A percentile compares a stretch with the other conserved stretches of the same genome.
Evolutionary conservation across 2,329 filamentous ascomycete species (phyloP).

Genomic region (Beauveria rudraprayagi): DNA sequence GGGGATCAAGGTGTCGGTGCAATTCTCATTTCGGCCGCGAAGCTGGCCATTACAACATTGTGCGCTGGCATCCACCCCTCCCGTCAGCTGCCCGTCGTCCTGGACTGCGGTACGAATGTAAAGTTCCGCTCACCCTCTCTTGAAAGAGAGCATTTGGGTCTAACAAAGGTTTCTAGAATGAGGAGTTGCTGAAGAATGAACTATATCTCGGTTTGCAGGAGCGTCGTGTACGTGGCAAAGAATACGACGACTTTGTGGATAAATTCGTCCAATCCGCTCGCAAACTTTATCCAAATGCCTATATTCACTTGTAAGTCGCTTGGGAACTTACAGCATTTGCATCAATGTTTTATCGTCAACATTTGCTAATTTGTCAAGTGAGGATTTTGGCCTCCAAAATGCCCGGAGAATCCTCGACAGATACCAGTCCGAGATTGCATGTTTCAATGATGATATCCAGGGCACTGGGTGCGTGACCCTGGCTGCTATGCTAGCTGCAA

Average conservation of each 20-base stretch:
- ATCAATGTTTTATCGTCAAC: background rate
- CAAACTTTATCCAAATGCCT: slow-evolving; percentile 67
- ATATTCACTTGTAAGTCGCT: slow-evolving; percentile 59
- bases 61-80: slow-evolving; percentile 83
- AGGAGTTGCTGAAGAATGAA: slow-evolving; percentile 63
- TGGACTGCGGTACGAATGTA: slow-evolving; percentile 74
- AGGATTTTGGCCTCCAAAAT: slow-evolving; percentile 77
- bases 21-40: slow-evolving; percentile 76
- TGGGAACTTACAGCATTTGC: too few relatives aligned
- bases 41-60: slow-evolving; percentile 72
- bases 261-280: slow-evolving; percentile 61
- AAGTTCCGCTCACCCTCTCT: too few relatives aligned
- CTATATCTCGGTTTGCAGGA: slow-evolving; percentile 70
- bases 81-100: slow-evolving; percentile 67
- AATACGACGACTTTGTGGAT: slow-evolving; percentile 72
- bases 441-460: slow-evolving; percentile 89
- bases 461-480: slow-evolving; percentile 83
- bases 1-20: slow-evolving; percentile 83
- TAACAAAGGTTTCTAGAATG: slow-evolving; percentile 37
- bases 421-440: slow-evolving; percentile 66
- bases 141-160: background rate
- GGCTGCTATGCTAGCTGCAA: slow-evolving; percentile 69
- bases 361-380: slow-evolving; percentile 22
- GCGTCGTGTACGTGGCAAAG: slow-evolving; percentile 56
- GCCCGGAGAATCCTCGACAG: slow-evolving; percentile 66